Evolutionary conservation across 2,329 filamentous ascomycete species (phyloP).

Genomic region (Talaromyces sp.): DNA sequence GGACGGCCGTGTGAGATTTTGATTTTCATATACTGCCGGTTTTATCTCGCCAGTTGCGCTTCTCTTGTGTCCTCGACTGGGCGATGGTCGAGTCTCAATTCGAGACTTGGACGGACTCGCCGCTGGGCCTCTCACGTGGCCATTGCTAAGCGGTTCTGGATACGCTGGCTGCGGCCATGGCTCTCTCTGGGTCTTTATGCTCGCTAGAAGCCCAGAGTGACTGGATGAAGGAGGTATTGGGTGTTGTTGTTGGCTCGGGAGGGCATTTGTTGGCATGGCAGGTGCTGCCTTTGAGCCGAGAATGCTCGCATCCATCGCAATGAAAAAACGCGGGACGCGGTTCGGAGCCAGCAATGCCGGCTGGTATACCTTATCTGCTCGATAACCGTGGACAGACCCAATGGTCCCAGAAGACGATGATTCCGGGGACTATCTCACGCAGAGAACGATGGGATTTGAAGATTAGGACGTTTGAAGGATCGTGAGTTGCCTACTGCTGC

Average conservation of each 20-base stretch:
- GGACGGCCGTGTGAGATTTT: constrained; percentile 29
- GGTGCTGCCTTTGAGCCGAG: neutral
- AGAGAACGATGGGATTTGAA: neutral
- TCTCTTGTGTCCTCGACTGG: constrained; percentile 59
- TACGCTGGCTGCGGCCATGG: constrained; percentile 1
- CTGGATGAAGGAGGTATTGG: neutral
- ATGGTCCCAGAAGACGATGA: neutral
- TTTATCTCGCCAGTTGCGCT: constrained; percentile 75
- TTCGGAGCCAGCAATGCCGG: neutral
- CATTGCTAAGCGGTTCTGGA: constrained; percentile 11
- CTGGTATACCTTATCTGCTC: neutral
- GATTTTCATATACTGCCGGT: constrained; percentile 29
- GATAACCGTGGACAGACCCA: neutral
- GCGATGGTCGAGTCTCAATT: constrained; percentile 5
- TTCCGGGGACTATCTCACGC: neutral
- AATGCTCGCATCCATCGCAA: constrained; percentile 13
- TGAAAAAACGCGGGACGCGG: constrained; percentile 15
- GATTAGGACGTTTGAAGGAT: neutral
- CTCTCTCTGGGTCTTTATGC: neutral
- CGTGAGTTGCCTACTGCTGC: neutral
- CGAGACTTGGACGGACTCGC: constrained; percentile 18
- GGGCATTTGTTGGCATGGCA: neutral
- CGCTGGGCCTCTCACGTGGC: neutral
- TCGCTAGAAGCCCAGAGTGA: neutral
- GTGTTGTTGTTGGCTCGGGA: constrained; percentile 2